Base-by-base conservation (phyloP, 1,139 yeast genomes). In the Candida sp. region DNA sequence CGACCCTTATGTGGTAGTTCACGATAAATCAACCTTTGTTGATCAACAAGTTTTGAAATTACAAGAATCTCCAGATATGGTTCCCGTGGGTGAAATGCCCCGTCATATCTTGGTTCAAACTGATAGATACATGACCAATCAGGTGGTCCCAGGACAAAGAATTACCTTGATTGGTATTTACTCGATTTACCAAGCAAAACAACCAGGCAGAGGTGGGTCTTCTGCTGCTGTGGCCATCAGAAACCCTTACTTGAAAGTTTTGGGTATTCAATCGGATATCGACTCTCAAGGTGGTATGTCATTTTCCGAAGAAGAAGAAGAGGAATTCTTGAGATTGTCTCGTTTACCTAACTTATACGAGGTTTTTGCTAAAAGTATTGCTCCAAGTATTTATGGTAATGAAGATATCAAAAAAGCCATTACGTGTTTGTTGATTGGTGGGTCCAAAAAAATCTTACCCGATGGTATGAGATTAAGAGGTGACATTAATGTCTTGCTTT, bases 61-160 rank as follows among this genome's bases (percentile, higher is more conserved):
- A 43, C 99, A 93, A 63, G 99, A 93, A 61, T 78, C 95, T 12
- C 98, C 99, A 11, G 99, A 93, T 62, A 87, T 88, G 85, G 98
- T 93, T 1, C 99, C 99, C 2, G 96, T 93, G 21, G 99, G 99
- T 50, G 99, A 93, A 69, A 86, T 93, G 91, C 99, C 99, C 11
- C 81, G 99, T 54, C 96, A 93, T 57, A 86, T 95, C 41, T 64
- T 89, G 48, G 73, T 95, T 53, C 88, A 95, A 41, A 88, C 91
- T 21, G 99, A 95, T 61, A 78, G 99, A 51, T 87, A 88, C 53
- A 72, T 93, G 62, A 86, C 97, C 22, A 93, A 93, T 67, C 82
- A 80, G 51, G 93, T 93, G 27, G 87, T 91, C 30, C 99, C 99
- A 0, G 99, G 99, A 38, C 88, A 95, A 0, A 76, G 98, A 53